A percentile compares a stretch with the other conserved stretches of the same genome.
Conservation (phyloP, 163 green algal species). For the Scenedesmus sp. region DNA sequence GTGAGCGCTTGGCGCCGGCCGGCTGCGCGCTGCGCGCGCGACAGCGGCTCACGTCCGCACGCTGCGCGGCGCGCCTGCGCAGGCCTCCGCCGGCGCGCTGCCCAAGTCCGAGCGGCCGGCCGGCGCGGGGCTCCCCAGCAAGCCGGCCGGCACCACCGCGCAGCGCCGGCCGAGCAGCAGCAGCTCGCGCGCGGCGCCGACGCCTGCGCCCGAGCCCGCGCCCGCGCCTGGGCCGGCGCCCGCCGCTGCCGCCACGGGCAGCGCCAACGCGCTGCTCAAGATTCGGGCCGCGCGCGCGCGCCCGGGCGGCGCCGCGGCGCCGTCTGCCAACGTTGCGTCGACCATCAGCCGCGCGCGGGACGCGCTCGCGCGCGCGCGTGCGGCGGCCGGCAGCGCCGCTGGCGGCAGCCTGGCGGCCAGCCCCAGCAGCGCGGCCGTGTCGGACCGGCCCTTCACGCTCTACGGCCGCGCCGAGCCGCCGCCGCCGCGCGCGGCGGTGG, state of each 20-base stretch:
- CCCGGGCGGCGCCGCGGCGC: not conserved
- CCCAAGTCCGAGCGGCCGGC: too few relatives aligned
- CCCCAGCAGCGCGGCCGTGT: constrained; percentile 10
- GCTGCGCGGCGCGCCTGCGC: too few relatives aligned
- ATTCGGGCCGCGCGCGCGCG: not conserved
- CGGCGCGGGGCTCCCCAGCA: too few relatives aligned
- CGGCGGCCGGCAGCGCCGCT: not conserved
- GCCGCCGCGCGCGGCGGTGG: not conserved
- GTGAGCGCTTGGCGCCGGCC: too few relatives aligned
- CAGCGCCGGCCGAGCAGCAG: too few relatives aligned
- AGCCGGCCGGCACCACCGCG: too few relatives aligned
- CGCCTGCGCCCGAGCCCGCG: too few relatives aligned
- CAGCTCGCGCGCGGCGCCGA: too few relatives aligned
- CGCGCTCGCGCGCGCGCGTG: constrained; percentile 17
- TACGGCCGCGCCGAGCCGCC: constrained; percentile 18
- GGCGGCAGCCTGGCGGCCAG: not conserved
- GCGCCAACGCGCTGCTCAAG: constrained; percentile 18
- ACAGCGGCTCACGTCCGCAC: too few relatives aligned
- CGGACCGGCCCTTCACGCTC: constrained; percentile 31
- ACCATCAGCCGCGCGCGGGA: constrained; percentile 42
- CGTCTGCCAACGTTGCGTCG: not conserved
- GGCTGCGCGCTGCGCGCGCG: too few relatives aligned
- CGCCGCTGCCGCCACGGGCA: constrained; percentile 20
- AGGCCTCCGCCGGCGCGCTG: too few relatives aligned
- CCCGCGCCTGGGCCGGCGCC: too few relatives aligned